These are phyloP conservation scores for Candida broadrunensis DNA, from an alignment of 805 yeast species.

Conservation along the genomic window DNA sequence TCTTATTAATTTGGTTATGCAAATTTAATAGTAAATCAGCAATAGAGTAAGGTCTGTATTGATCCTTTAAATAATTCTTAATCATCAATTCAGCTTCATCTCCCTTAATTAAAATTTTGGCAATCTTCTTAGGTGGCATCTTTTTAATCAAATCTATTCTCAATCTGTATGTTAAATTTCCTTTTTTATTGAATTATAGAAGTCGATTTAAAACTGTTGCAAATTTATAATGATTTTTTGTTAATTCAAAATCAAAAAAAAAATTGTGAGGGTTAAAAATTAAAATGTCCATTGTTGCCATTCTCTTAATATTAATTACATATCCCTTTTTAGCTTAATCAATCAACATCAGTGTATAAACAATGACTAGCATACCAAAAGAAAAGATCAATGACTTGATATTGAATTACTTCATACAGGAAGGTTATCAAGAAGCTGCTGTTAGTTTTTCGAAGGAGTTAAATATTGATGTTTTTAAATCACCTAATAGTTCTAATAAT, in stretches of 20 bases:
- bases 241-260: no score
- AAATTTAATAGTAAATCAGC: conserved; percentile 46
- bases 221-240: no score
- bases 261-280: no score
- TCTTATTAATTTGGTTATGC: conserved; percentile 36
- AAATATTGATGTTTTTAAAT: conserved; percentile 22
- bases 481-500: not conserved
- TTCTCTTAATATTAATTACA: no score
- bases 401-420: conserved; percentile 70
- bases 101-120: conserved; percentile 1
- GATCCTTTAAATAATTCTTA: conserved; percentile 35
- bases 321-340: no score
- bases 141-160: no score
- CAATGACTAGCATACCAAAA: conserved; percentile 16
- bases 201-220: no score
- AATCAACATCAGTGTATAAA: no score
- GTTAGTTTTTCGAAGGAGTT: conserved; percentile 58
- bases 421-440: conserved; percentile 74
- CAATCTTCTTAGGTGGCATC: conserved; percentile 3
- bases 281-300: no score
- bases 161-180: no score
- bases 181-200: no score
- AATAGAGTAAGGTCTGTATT: conserved; percentile 47
- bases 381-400: conserved; percentile 50
- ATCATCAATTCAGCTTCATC: conserved; percentile 29